Conservation (phyloP, 108 stramenopile genomes). For the Cyclotella kingstonii region DNA sequence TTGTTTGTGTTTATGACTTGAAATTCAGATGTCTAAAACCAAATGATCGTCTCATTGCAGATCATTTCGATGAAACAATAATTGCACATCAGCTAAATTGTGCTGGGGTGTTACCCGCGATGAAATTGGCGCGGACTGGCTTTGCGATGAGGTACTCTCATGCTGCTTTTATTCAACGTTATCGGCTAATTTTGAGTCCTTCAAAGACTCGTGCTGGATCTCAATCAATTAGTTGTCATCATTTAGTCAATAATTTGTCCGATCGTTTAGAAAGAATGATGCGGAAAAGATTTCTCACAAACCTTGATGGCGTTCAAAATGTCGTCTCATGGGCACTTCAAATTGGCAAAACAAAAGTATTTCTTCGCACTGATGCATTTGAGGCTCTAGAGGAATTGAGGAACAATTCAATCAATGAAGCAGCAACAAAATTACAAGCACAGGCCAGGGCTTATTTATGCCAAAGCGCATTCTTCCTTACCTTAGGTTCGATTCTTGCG, state of each 20-base stretch:
- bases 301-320: constrained; percentile 54
- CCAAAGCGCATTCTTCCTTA: constrained; percentile 24
- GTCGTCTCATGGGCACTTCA: constrained; percentile 73
- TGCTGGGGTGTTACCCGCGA: constrained; percentile 97
- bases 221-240: constrained; percentile 3
- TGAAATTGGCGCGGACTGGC: constrained; percentile 95
- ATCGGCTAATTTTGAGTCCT: constrained; percentile 57
- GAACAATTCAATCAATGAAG: constrained; percentile 28
- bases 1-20: background rate
- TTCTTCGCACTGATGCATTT: constrained; percentile 71
- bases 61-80: constrained; percentile 67
- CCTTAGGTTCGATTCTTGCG: constrained; percentile 38
- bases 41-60: constrained; percentile 85
- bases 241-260: constrained; percentile 45
- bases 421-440: constrained; percentile 35
- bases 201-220: constrained; percentile 2
- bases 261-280: constrained; percentile 49
- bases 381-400: constrained; percentile 82
- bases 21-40: constrained; percentile 99
- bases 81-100: constrained; percentile 94
- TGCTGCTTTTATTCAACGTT: constrained; percentile 81
- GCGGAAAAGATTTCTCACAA: constrained; percentile 16
- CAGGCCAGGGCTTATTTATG: constrained; percentile 21
- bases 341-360: constrained; percentile 89
- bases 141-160: constrained; percentile 95